phyloP scores from a whole-genome alignment of 345 rosid genomes.

The Boechera stricta region DNA sequence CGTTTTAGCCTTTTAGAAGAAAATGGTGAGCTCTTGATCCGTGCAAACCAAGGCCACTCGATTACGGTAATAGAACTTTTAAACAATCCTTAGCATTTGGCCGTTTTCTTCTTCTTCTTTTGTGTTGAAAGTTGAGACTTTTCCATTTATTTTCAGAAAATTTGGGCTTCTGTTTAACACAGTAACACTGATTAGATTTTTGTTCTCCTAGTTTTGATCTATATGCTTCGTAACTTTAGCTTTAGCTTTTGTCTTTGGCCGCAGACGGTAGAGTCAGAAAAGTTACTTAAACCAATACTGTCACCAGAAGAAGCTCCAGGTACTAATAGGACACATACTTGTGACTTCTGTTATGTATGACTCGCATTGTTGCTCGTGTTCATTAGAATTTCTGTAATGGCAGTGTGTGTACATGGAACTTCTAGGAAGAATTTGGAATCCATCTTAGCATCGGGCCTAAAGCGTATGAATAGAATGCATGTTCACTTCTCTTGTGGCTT shows the following conservation, averaged over 20 bases:
- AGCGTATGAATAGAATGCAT: conserved; percentile 83
- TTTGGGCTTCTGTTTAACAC: no score
- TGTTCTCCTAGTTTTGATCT: neutral
- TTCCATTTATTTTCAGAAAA: neutral
- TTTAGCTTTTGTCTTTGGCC: conserved; percentile 15
- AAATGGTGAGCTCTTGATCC: conserved; percentile 74
- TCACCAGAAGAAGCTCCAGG: conserved; percentile 79
- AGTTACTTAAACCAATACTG: conserved; percentile 71
- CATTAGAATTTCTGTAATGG: conserved; percentile 11
- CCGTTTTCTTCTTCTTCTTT: no score
- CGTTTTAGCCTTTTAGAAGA: conserved; percentile 81
- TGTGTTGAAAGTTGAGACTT: no score
- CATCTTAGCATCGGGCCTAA: conserved; percentile 75
- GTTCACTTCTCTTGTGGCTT: conserved; percentile 89
- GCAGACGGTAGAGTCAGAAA: conserved; percentile 81
- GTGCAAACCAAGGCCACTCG: conserved; percentile 97
- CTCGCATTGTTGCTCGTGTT: neutral
- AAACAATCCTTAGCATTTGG: no score
- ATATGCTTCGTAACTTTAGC: neutral
- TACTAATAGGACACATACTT: conserved; percentile 21
- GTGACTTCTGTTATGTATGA: neutral
- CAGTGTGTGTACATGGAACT: conserved; percentile 96
- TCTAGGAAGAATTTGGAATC: conserved; percentile 75
- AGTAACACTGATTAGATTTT: neutral
- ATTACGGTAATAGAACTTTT: conserved; percentile 53